Percentiles rank a stretch among this genome's conserved stretches.
phyloP scores from a whole-genome alignment of 257 asterid genomes.

The Sherardia arvensis region DNA sequence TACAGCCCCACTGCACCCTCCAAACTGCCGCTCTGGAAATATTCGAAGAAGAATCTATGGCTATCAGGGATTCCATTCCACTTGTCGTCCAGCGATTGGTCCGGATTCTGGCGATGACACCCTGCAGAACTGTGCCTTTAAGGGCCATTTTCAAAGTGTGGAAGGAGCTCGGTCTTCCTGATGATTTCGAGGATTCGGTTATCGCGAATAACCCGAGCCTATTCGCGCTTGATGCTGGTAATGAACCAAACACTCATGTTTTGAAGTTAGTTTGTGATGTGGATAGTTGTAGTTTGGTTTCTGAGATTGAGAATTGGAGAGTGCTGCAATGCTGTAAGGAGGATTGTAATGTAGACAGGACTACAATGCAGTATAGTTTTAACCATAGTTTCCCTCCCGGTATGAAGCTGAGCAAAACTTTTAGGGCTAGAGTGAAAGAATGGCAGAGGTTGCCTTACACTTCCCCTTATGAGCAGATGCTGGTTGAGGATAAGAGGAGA shows the following conservation, averaged over 20 bases:
- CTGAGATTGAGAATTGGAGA: slow-evolving; percentile 78
- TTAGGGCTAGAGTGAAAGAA: slow-evolving; percentile 56
- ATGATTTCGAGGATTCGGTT: slow-evolving; percentile 72
- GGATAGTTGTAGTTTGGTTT: slow-evolving; percentile 34
- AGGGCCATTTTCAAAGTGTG: slow-evolving; percentile 75
- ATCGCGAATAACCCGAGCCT: slow-evolving; percentile 42
- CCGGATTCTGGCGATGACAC: slow-evolving; percentile 63
- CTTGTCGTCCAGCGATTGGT: slow-evolving; percentile 47
- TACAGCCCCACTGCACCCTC: slow-evolving; percentile 53
- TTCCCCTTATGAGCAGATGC: slow-evolving; percentile 66
- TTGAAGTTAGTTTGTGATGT: slow-evolving; percentile 42
- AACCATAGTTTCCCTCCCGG: slow-evolving; percentile 78
- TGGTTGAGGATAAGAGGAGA: slow-evolving; percentile 26
- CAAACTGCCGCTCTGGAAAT: slow-evolving; percentile 43
- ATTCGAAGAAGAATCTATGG: slow-evolving; percentile 40
- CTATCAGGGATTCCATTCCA: slow-evolving; percentile 33
- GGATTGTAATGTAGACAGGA: slow-evolving; percentile 45
- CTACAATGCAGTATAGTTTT: slow-evolving; percentile 43
- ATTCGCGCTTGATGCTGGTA: slow-evolving; percentile 51
- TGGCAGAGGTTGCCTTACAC: slow-evolving; percentile 69
- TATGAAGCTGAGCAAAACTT: slow-evolving; percentile 62
- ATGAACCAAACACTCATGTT: slow-evolving; percentile 60
- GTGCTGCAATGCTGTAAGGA: slow-evolving; percentile 59
- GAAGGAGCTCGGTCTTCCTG: slow-evolving; percentile 85
- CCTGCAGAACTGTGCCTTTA: slow-evolving; percentile 54